These are phyloP conservation scores for Grigorovia humatica DNA, from an alignment of 805 yeast genomes.

Conservation along the genomic window DNA sequence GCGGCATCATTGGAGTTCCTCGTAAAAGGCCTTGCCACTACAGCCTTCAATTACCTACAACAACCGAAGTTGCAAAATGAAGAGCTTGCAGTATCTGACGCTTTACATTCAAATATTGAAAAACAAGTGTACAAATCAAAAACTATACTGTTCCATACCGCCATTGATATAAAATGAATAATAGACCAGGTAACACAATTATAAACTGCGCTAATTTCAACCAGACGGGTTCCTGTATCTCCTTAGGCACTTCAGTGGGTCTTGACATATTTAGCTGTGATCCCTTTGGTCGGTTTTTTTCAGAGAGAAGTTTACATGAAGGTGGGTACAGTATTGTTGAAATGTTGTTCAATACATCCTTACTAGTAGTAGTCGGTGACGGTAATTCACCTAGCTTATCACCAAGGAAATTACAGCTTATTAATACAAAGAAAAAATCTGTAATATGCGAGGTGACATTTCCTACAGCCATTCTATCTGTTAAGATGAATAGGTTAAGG, in stretches of 20 bases:
- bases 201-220: slow-evolving; percentile 51
- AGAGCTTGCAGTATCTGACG: no score
- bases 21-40: no score
- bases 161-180: neutral
- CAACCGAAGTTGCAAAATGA: no score
- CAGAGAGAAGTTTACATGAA: slow-evolving; percentile 26
- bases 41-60: no score
- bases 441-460: slow-evolving; percentile 65
- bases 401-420: slow-evolving; percentile 72
- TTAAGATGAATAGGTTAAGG: slow-evolving; percentile 56
- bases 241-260: slow-evolving; percentile 54
- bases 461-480: slow-evolving; percentile 49
- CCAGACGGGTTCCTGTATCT: slow-evolving; percentile 63
- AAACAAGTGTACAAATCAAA: neutral
- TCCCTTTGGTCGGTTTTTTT: slow-evolving; percentile 49
- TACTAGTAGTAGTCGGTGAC: slow-evolving; percentile 60
- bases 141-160: neutral
- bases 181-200: neutral
- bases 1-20: no score
- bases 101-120: neutral
- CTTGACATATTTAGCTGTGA: slow-evolving; percentile 62
- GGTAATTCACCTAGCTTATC: slow-evolving; percentile 59
- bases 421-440: slow-evolving; percentile 60
- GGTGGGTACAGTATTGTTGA: slow-evolving; percentile 60
- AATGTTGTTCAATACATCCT: slow-evolving; percentile 66